A percentile compares a stretch with the other conserved stretches of the same genome.
These are phyloP conservation scores for Berberis vulgaris DNA, from an alignment of 164 flowering plant genomes.

Conservation along the genomic window DNA sequence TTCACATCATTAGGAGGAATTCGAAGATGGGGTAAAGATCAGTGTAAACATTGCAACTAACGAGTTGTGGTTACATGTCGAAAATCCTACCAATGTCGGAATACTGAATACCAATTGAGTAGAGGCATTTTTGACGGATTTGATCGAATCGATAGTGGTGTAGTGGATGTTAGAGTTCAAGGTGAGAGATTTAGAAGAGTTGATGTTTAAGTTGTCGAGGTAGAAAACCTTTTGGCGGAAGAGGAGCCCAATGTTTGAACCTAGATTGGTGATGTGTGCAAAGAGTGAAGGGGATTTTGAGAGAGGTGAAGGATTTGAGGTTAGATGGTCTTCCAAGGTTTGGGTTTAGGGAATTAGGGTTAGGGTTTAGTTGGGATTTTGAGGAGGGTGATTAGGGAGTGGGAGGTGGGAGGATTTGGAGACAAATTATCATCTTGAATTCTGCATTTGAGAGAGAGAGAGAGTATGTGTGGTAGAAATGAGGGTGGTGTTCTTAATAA, in stretches of 20 bases:
- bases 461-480: too few species aligned
- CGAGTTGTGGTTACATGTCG: constrained; percentile 67
- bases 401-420: too few species aligned
- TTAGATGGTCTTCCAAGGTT: neutral
- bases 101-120: constrained; percentile 58
- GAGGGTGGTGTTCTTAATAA: too few species aligned
- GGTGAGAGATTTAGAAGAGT: constrained; percentile 52
- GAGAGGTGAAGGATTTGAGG: constrained; percentile 5
- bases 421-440: too few species aligned
- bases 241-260: constrained; percentile 45
- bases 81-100: constrained; percentile 57
- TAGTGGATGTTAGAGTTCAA: constrained; percentile 67
- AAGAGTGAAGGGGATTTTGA: constrained; percentile 12
- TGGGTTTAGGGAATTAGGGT: too few species aligned
- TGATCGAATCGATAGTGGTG: constrained; percentile 41
- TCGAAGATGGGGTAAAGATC: constrained; percentile 62
- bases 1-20: constrained; percentile 55
- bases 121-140: constrained; percentile 43
- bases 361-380: too few species aligned
- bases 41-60: constrained; percentile 48
- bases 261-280: constrained; percentile 4
- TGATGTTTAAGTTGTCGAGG: constrained; percentile 51
- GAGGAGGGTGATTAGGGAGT: too few species aligned
- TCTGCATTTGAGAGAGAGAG: too few species aligned
- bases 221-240: constrained; percentile 69